A percentile compares a stretch with the other conserved stretches of the same genome.
phyloP scores from a whole-genome alignment of 257 asterid genomes.

The Hygrophila difformis region DNA sequence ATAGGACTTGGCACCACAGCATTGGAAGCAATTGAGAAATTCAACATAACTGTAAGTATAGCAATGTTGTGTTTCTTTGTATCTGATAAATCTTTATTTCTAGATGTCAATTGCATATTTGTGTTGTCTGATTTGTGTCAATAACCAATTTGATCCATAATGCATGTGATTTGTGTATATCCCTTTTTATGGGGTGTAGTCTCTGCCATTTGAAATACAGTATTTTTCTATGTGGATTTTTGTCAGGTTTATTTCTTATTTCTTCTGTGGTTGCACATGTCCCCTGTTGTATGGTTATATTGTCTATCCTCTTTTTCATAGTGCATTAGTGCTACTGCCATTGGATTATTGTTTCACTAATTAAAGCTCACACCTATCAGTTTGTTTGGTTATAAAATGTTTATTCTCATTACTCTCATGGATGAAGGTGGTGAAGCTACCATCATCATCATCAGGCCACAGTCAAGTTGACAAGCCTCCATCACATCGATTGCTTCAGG shows the following conservation, averaged over 20 bases:
- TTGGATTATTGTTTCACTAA: not conserved
- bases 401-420: slow-evolving; percentile 22
- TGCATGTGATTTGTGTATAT: slow-evolving; percentile 3
- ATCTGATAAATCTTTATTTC: not conserved
- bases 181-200: slow-evolving; percentile 1
- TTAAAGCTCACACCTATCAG: slow-evolving; percentile 1
- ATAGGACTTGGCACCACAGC: slow-evolving; percentile 89
- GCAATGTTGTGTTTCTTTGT: slow-evolving; percentile 7
- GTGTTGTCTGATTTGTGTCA: not conserved
- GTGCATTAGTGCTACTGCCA: too few species aligned
- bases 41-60: slow-evolving; percentile 66
- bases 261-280: too few species aligned
- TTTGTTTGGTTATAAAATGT: slow-evolving; percentile 8
- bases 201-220: not conserved
- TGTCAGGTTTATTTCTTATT: not conserved
- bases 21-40: slow-evolving; percentile 80
- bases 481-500: slow-evolving; percentile 79
- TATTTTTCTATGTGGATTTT: not conserved
- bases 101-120: not conserved
- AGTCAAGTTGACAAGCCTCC: slow-evolving; percentile 64
- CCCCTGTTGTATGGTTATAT: too few species aligned
- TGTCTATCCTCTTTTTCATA: too few species aligned
- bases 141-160: not conserved
- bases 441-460: slow-evolving; percentile 58
- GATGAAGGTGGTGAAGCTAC: slow-evolving; percentile 52